Conservation (phyloP, 805 yeast genomes). For the Kuraishia molischiana region DNA sequence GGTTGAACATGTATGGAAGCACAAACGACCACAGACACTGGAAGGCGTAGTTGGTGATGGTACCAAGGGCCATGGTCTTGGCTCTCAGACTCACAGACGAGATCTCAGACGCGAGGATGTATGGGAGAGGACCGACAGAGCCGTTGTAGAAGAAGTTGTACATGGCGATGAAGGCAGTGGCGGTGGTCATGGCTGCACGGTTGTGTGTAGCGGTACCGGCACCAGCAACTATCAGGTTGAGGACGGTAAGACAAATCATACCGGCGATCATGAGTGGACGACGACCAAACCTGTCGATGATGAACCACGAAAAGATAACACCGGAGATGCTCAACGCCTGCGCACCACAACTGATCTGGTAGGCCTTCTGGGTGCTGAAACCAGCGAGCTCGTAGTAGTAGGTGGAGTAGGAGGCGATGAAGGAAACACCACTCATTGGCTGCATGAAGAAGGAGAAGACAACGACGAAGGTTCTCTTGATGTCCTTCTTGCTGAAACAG, state of each 20-base stretch:
- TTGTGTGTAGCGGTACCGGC: conserved; percentile 10
- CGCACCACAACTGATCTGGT: conserved; percentile 17
- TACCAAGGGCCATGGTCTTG: conserved; percentile 26
- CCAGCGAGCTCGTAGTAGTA: conserved; percentile 19
- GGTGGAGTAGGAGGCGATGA: conserved; percentile 51
- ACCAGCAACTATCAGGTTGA: conserved; percentile 15
- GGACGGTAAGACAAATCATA: background rate
- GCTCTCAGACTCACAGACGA: conserved; percentile 28
- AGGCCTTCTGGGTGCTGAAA: conserved; percentile 6
- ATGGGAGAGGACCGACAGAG: conserved; percentile 29
- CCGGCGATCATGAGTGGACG: conserved; percentile 13
- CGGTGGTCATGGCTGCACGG: conserved; percentile 5
- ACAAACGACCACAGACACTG: conserved; percentile 26
- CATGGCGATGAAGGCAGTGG: conserved; percentile 7
- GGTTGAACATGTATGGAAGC: conserved; percentile 40
- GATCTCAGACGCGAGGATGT: conserved; percentile 26
- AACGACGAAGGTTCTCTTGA: conserved; percentile 37
- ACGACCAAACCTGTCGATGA: conserved; percentile 30
- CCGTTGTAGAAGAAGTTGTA: conserved; percentile 24
- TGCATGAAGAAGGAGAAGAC: conserved; percentile 43
- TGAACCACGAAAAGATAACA: conserved; percentile 28
- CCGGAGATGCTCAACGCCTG: conserved; percentile 21
- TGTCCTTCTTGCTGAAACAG: conserved; percentile 39
- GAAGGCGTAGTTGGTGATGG: conserved; percentile 19
- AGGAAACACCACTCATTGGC: conserved; percentile 52